phyloP scores from a whole-genome alignment of 2,329 filamentous ascomycete genomes.

The Fragosphaeria purpurea region DNA sequence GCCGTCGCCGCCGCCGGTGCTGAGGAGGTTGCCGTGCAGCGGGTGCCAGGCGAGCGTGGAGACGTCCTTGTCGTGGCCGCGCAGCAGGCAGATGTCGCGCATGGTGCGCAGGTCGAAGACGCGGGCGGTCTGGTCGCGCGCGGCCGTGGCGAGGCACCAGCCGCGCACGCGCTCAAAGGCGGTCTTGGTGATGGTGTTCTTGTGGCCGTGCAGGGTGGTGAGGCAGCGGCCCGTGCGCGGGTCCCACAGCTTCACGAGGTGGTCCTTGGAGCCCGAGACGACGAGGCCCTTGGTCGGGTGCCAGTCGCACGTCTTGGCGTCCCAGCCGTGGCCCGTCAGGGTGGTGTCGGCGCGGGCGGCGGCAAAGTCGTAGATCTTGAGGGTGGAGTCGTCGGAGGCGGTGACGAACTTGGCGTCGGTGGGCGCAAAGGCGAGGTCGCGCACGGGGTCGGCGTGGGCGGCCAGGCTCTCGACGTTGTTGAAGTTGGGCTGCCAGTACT shows the following conservation, averaged over 20 bases:
- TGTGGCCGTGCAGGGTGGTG: slow-evolving; percentile 91
- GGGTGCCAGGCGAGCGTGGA: slow-evolving; percentile 91
- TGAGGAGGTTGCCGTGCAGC: slow-evolving; percentile 77
- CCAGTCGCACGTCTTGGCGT: slow-evolving; percentile 95
- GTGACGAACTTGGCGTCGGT: slow-evolving; percentile 95
- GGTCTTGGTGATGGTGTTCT: slow-evolving; percentile 92
- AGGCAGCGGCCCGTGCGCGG: slow-evolving; percentile 83
- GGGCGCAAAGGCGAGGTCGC: slow-evolving; percentile 86
- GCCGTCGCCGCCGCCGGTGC: slow-evolving; percentile 83
- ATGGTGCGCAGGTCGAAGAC: slow-evolving; percentile 97
- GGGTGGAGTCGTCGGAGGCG: slow-evolving; percentile 81
- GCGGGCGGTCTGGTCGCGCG: slow-evolving; percentile 82
- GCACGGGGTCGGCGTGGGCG: slow-evolving; percentile 79
- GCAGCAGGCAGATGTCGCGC: slow-evolving; percentile 88
- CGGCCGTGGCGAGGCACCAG: slow-evolving; percentile 80
- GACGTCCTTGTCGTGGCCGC: slow-evolving; percentile 93
- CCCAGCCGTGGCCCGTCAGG: slow-evolving; percentile 92
- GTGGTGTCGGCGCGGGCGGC: slow-evolving; percentile 73
- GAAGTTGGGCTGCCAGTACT: slow-evolving; percentile 99
- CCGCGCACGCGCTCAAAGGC: slow-evolving; percentile 80
- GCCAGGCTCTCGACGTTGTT: slow-evolving; percentile 96
- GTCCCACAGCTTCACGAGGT: slow-evolving; percentile 96
- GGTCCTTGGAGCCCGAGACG: slow-evolving; percentile 94
- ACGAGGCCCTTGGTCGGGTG: slow-evolving; percentile 90
- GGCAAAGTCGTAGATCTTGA: slow-evolving; percentile 96